Conservation (phyloP, 1,284 basidiomycete genomes). For the Xerocomus amazonicus region DNA sequence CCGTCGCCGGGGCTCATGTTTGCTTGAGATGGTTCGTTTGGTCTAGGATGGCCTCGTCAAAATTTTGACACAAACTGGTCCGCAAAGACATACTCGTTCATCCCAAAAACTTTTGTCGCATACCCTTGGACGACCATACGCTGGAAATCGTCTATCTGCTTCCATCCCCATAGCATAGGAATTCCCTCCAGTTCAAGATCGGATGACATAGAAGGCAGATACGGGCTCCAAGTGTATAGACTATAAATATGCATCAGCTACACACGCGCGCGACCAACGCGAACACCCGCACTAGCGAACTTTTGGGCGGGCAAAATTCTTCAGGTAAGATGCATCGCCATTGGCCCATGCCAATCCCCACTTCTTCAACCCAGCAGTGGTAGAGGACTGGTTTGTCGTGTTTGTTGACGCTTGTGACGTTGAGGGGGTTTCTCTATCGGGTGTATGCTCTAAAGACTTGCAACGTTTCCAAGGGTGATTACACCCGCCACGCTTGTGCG, state of each 20-base stretch:
- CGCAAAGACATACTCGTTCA: constrained; percentile 50
- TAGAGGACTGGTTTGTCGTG: not conserved
- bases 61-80: not conserved
- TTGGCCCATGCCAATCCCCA: constrained; percentile 47
- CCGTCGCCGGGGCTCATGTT: constrained; percentile 56
- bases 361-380: constrained; percentile 26
- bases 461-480: constrained; percentile 19
- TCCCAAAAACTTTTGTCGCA: constrained; percentile 47
- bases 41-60: constrained; percentile 34
- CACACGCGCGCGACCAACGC: not conserved
- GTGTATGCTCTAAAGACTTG: constrained; percentile 13
- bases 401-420: constrained; percentile 6
- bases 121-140: constrained; percentile 36
- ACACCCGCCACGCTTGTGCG: constrained; percentile 18
- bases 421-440: constrained; percentile 14
- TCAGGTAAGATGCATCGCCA: constrained; percentile 35
- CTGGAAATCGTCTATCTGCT: constrained; percentile 34
- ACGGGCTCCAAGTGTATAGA: constrained; percentile 31
- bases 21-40: constrained; percentile 55
- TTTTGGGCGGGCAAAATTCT: constrained; percentile 32
- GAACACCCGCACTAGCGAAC: constrained; percentile 34
- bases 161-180: constrained; percentile 56
- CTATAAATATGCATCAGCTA: constrained; percentile 15
- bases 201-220: constrained; percentile 10
- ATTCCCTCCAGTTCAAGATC: constrained; percentile 40